These are phyloP conservation scores for Cyclostephanos tholiformis DNA, from an alignment of 108 stramenopile species.

Conservation along the genomic window DNA sequence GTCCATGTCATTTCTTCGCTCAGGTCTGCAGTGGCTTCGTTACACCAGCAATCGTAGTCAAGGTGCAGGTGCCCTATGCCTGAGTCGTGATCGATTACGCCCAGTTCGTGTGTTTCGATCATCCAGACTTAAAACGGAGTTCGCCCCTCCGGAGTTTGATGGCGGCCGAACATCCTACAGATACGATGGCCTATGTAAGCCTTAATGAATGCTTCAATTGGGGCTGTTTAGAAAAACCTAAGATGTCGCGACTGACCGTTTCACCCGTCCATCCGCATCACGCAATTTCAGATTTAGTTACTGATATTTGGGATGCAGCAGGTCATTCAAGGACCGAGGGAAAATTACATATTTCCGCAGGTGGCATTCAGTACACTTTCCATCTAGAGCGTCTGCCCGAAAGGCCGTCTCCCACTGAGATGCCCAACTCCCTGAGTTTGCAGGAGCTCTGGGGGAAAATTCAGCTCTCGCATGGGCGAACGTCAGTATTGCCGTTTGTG, in stretches of 20 bases:
- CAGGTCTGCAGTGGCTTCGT: constrained; percentile 34
- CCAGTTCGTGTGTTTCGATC: constrained; percentile 48
- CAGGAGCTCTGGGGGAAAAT: constrained; percentile 3
- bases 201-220: neutral
- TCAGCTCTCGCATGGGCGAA: constrained; percentile 14
- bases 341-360: constrained; percentile 4
- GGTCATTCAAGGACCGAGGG: constrained; percentile 8
- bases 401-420: neutral
- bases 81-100: constrained; percentile 12
- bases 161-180: constrained; percentile 33
- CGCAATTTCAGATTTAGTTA: constrained; percentile 21
- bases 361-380: constrained; percentile 39
- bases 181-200: constrained; percentile 45
- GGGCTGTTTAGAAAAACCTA: neutral
- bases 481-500: neutral
- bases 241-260: neutral
- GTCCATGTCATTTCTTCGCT: neutral
- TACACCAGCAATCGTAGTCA: constrained; percentile 37
- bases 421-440: neutral
- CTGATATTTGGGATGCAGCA: constrained; percentile 10
- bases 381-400: constrained; percentile 21
- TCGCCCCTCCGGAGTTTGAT: constrained; percentile 29
- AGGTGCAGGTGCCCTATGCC: constrained; percentile 38
- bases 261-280: neutral
- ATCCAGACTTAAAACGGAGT: constrained; percentile 30